Evolutionary conservation across 2,329 filamentous ascomycete species (phyloP), one percentile per base, ranked within the genome.

Genomic region (Paracoccidioides lutzii): DNA sequence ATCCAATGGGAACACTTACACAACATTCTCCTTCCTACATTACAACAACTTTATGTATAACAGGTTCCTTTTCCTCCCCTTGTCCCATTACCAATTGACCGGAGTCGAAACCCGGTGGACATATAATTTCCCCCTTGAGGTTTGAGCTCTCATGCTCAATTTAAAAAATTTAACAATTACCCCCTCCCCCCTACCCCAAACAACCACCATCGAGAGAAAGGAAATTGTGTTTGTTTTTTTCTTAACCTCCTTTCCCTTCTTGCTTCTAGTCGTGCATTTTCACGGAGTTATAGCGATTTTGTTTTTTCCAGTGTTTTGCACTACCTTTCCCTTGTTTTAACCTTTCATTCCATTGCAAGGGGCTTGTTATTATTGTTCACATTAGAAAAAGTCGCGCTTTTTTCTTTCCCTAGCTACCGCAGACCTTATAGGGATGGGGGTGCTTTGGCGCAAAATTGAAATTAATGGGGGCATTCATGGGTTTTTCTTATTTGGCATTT

Each of bases 221-320:
- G 38, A 12, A 22, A 57, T 55, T 57, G 52, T 55, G 33, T 54
- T 57, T 59, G 57, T 58, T 57, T 58, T 58, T 62, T 62, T 69
- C 62, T 66, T 60, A 22, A 22, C 22, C 22, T 22, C 22, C 1
- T 22, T 22, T 22, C 22, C 22, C 2, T 22, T 22, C 22, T 22
- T 1, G 22, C 22, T 60, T 68, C 58, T 30, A 69, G 69, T 67
- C 65, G 67, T 69, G 70, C 70, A 73, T 73, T 65, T 71, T 61
- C 68, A 67, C 59, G 71, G 71, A 69, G 71, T 73, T 73, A 56
- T 71, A 73, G 71, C 71, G 71, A 72, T 64, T 60, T 65, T 62
- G 56, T 41, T 58, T 30, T 62, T 62, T 57, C 12, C 28, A 32
- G 3, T 33, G 30, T 44, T 32, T 53, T 52, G 33, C 12, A 15